Base-by-base conservation (phyloP, 2,329 filamentous ascomycete species). In the Helicocarpus griseus region DNA sequence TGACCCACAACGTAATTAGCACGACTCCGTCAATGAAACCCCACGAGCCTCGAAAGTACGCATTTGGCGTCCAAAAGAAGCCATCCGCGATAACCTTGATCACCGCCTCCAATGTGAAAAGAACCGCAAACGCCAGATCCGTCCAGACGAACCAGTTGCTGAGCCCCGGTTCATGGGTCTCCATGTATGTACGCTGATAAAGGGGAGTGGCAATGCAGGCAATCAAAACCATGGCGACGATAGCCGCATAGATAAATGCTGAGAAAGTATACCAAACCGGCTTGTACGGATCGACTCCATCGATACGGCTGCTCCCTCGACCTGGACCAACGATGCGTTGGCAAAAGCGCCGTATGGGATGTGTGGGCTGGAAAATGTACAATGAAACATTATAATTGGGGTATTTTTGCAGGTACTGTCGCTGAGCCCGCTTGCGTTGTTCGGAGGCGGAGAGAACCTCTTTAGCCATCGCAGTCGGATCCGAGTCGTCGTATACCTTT, bases 11-110 rank as follows among this genome's bases (percentile, higher is more conserved):
- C 0, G 93, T 97, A 51, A 95, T 74, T 49, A 98, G 75, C 58
- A 98, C 93, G 41, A 97, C 70, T 0, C 86, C 89, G 64, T 98
- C 93, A 57, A 98, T 96, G 55, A 95, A 83, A 5, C 93, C 94
- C 93, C 93, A 98, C 0, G 90, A 91, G 63, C 91, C 91, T 61
- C 93, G 84, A 66, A 96, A 89, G 65, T 95, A 98, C 2, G 94
- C 94, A 69, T 98, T 96, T 0, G 93, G 93, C 0, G 93, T 96
- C 81, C 88, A 97, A 66, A 96, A 86, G 61, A 95, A 86, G 6
- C 93, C 93, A 70, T 98, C 93, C 0, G 93, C 93, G 60, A 98
- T 82, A 51, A 95, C 83, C 67, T 98, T 98, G 71, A 98, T 90
- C 5, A 83, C 63, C 0, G 90, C 89, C 68, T 98, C 93, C 5